Evolutionary conservation across 1,284 basidiomycete genomes (phyloP).

Genomic region (Leccinum pachyderme): DNA sequence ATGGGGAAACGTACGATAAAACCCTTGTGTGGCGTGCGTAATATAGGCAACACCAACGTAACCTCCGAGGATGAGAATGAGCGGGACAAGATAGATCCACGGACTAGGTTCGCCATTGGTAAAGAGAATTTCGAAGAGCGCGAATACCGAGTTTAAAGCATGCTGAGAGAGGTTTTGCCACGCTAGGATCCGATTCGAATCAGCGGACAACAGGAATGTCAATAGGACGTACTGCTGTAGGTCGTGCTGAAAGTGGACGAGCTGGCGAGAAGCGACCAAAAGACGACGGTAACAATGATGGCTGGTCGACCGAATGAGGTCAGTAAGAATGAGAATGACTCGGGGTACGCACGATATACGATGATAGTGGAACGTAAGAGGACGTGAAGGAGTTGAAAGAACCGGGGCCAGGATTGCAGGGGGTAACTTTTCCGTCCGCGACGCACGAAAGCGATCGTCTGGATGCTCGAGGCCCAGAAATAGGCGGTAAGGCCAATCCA

Average conservation of each 20-base stretch:
- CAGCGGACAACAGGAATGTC: background rate
- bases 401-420: conserved; percentile 56
- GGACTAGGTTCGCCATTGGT: conserved; percentile 52
- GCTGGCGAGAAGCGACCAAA: conserved; percentile 56
- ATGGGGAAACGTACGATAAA: conserved; percentile 52
- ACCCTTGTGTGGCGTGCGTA: conserved; percentile 53
- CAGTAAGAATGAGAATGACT: background rate
- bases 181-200: conserved; percentile 31
- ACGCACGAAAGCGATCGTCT: conserved; percentile 49
- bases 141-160: conserved; percentile 57
- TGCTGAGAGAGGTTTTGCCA: conserved; percentile 65
- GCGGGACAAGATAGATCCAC: conserved; percentile 50
- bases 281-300: conserved; percentile 65
- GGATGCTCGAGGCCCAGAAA: conserved; percentile 57
- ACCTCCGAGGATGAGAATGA: conserved; percentile 48
- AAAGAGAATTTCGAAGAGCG: conserved; percentile 55
- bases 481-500: conserved; percentile 63
- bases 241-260: conserved; percentile 40
- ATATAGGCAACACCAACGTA: conserved; percentile 71
- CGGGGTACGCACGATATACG: conserved; percentile 54
- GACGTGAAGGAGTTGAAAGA: conserved; percentile 58
- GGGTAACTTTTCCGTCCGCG: conserved; percentile 42
- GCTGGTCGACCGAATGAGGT: conserved; percentile 33
- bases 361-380: conserved; percentile 51
- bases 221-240: conserved; percentile 36